Evolutionary conservation across 176 grass and related monocot genomes (phyloP).

Genomic region (Oryza nivara): DNA sequence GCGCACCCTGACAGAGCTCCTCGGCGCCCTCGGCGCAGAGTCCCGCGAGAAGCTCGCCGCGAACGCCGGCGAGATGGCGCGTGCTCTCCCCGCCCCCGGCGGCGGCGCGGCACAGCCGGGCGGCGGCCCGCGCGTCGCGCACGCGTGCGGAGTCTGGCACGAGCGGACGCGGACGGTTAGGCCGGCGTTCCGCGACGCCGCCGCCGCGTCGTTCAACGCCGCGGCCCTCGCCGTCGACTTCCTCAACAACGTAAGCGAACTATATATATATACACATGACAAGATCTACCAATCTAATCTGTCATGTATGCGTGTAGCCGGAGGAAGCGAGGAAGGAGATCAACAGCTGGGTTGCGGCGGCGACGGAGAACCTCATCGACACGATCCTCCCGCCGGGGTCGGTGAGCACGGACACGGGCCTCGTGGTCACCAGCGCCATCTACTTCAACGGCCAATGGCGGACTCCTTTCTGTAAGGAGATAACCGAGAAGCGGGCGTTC

Average conservation of each 20-base stretch:
- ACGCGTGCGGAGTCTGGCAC: conserved; percentile 32
- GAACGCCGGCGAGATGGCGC: background rate
- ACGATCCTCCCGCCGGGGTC: background rate
- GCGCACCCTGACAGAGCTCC: conserved; percentile 8
- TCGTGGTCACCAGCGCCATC: conserved; percentile 43
- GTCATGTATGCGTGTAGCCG: background rate
- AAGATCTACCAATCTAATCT: no score
- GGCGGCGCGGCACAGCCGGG: background rate
- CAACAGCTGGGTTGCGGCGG: conserved; percentile 22
- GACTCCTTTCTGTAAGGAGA: background rate
- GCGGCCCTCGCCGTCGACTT: conserved; percentile 29
- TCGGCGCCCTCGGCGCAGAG: conserved; percentile 22
- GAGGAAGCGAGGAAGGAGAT: background rate
- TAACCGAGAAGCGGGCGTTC: background rate
- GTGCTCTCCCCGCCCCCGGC: background rate
- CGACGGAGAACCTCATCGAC: conserved; percentile 34
- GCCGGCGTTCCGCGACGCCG: conserved; percentile 6
- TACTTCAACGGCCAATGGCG: background rate
- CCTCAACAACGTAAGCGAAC: background rate
- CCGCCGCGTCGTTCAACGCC: background rate
- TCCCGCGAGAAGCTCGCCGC: background rate
- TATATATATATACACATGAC: no score
- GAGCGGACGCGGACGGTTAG: conserved; percentile 29
- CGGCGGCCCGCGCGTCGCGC: conserved; percentile 25
- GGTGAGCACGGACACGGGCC: background rate